These are phyloP conservation scores for Raffaelea ambrosiae DNA, from an alignment of 2,329 filamentous ascomycete species.

Conservation along the genomic window DNA sequence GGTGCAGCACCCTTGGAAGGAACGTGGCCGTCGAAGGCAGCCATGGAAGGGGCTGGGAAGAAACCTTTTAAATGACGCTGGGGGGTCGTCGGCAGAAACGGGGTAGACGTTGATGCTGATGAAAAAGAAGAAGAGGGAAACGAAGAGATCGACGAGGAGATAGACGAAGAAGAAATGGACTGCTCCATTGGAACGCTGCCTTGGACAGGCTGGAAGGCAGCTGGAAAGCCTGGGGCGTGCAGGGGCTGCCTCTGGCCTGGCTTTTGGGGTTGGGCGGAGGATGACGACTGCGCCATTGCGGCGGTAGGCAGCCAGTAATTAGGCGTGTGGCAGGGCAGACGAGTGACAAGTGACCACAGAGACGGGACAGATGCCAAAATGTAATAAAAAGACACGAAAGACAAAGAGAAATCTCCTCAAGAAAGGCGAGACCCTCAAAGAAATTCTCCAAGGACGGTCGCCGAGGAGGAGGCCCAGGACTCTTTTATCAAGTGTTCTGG, in stretches of 20 bases:
- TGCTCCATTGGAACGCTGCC: conserved; percentile 10
- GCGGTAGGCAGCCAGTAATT: background rate
- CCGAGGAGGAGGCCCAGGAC: no score
- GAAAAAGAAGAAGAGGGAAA: background rate
- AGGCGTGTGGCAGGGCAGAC: no score
- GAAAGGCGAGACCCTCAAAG: no score
- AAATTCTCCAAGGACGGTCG: no score
- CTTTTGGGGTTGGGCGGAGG: background rate
- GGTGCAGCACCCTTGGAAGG: background rate
- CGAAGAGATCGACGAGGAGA: conserved; percentile 1
- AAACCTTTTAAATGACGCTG: background rate
- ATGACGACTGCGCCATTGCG: background rate
- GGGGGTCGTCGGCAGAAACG: no score
- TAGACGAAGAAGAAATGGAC: conserved; percentile 7
- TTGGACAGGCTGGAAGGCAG: background rate
- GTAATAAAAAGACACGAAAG: no score
- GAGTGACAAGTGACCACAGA: no score
- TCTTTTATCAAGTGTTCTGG: no score
- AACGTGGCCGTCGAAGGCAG: background rate
- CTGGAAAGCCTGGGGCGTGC: background rate
- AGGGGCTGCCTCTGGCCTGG: background rate
- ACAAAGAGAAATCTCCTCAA: no score
- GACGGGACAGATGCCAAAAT: no score
- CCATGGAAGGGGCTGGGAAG: background rate
- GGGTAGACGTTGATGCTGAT: background rate